Conservation (phyloP, 163 green algal species). For the Chloromonas sp. region DNA sequence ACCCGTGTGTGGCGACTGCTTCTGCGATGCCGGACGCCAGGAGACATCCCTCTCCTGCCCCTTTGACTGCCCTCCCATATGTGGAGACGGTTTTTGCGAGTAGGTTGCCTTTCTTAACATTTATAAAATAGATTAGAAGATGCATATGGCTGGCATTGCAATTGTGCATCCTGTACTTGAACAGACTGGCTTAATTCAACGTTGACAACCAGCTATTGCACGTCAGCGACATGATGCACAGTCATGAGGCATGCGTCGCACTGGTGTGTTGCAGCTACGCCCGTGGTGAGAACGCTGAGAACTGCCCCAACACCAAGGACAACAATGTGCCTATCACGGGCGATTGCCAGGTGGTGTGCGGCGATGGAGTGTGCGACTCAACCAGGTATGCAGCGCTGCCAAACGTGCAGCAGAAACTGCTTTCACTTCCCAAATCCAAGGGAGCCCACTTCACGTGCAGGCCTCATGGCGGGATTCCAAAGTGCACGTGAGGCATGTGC, state of each 20-base stretch:
- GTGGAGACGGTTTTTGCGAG: slow-evolving; percentile 1
- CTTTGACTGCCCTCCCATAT: slow-evolving; percentile 7
- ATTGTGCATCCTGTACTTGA: neutral
- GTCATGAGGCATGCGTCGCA: neutral
- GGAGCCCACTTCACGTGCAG: too few relatives aligned
- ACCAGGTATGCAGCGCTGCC: neutral
- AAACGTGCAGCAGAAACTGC: too few relatives aligned
- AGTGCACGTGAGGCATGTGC: neutral
- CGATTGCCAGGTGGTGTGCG: slow-evolving; percentile 1
- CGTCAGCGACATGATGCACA: too few relatives aligned
- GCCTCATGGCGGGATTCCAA: neutral
- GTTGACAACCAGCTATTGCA: too few relatives aligned
- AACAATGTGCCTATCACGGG: neutral
- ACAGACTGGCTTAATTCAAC: neutral
- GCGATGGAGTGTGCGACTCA: neutral
- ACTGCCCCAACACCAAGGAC: neutral
- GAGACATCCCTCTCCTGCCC: neutral
- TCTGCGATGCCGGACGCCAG: neutral
- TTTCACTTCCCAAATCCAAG: too few relatives aligned
- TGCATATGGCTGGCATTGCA: neutral
- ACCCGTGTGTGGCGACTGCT: slow-evolving; percentile 7
- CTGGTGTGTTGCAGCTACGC: neutral
- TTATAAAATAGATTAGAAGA: too few relatives aligned
- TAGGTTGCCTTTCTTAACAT: too few relatives aligned
- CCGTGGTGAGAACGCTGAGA: neutral